Evolutionary conservation across 73 alveolate genomes (phyloP), one percentile per base, ranked within the genome.

Genomic region (Urostyla sp.): DNA sequence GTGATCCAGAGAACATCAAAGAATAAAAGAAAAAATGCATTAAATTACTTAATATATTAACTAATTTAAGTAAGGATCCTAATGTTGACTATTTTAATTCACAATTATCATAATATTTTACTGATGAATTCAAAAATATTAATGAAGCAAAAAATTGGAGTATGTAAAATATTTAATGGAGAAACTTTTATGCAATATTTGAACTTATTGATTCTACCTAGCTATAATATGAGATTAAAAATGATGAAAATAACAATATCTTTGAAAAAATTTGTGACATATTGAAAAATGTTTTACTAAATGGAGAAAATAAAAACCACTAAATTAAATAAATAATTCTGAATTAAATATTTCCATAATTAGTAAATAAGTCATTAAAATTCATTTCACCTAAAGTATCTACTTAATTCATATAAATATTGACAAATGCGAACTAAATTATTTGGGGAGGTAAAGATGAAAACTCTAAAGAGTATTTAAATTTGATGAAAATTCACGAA

Each of bases 1-100:
- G 79, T 4, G 87, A 75, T 23, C 73, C 79, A 28, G 87, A 75
- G 30, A 60, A 75, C 24, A 40, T 75, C 10, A 23, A 34, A 11
- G n/a, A 24, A n/a, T 30, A 56, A 44, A 75, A 75, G 59, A 56
- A 56, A 43, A 20, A 21, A 23, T 56, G 87, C 45, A 21, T 34
- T 10, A 31, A 8, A 32, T 13, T 58, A 20, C 48, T 61, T 10
- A 57, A 75, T 36, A 60, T 57, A 1, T 27, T 36, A 23, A 37
- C 74, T 15, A 20, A 27, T 44, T 21, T 63, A 44, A 13, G 45
- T 38, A 16, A 27, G 8, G 46, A 59, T n/a, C 80, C 54, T 59
- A 55, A 56, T 1, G 16, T 18, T 24, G 79, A 56, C 37, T 40
- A 27, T 27, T 44, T 44, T 35, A 54, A 75, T 54, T 11, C 8